Evolutionary conservation across 495 filamentous ascomycete species (phyloP).

Genomic region (Penicillium ochrochloron): DNA sequence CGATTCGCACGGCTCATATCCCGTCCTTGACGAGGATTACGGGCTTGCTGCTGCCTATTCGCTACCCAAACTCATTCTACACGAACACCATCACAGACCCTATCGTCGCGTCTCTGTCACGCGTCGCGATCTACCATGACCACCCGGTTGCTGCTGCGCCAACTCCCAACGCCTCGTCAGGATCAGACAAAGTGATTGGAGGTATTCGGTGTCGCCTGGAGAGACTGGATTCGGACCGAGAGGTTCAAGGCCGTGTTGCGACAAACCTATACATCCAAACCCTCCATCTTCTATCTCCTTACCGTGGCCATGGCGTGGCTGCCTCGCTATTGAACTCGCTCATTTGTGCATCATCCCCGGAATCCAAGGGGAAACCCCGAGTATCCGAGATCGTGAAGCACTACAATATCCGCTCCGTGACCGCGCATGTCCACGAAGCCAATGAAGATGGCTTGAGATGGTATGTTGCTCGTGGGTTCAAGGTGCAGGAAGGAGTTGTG

Average conservation of each 20-base stretch:
- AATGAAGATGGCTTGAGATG: constrained; percentile 86
- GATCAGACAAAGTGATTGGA: constrained; percentile 68
- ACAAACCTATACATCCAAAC: constrained; percentile 85
- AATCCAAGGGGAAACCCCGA: constrained; percentile 23
- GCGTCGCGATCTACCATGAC: constrained; percentile 73
- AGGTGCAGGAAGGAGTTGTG: constrained; percentile 57
- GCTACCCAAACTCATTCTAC: constrained; percentile 89
- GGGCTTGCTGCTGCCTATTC: constrained; percentile 79
- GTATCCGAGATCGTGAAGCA: constrained; percentile 56
- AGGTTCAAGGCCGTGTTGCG: constrained; percentile 26
- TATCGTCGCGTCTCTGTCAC: constrained; percentile 70
- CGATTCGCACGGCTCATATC: constrained; percentile 64
- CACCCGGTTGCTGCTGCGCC: constrained; percentile 46
- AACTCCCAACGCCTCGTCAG: constrained; percentile 27
- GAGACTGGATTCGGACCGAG: constrained; percentile 37
- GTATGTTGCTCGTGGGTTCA: constrained; percentile 85
- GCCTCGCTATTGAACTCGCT: constrained; percentile 66
- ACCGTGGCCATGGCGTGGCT: constrained; percentile 79
- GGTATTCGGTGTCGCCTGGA: constrained; percentile 85
- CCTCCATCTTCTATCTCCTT: constrained; percentile 79
- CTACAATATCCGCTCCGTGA: constrained; percentile 59
- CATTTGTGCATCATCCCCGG: constrained; percentile 51
- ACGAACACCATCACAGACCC: constrained; percentile 70
- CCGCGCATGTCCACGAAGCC: constrained; percentile 93
- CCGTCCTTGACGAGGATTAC: constrained; percentile 81